Base-by-base conservation (phyloP, 2,329 filamentous ascomycete genomes). In the Massarina eburnea region DNA sequence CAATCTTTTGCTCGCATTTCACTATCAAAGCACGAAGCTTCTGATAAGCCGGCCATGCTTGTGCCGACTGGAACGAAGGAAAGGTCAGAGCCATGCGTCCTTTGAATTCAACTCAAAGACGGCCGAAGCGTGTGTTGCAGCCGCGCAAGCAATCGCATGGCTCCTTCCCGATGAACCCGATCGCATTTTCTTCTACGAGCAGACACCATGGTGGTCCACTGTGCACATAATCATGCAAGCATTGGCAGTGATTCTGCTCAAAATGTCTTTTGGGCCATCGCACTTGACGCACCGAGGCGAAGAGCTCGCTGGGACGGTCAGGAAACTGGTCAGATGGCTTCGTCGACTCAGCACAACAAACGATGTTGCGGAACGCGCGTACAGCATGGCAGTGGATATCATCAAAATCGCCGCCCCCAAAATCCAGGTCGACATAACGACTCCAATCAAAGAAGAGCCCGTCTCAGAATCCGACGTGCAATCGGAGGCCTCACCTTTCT, bases 171-270 rank as follows among this genome's bases (percentile, higher is more conserved):
- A 62, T 8, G 36, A 57, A 15, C 48, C 58, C 0, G 55, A 64
- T 43, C 24, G 12, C 2, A 41, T 29, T 10, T 24, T n/a, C 1
- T 56, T 48, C 48, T 61, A 59, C 20, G 17, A 39, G 4, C 42
- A 49, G 12, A 54, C 54, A 10, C 71, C 71, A 4, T 74, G 71
- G 72, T 74, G 70, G 70, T 66, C 52, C 34, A 48, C 67, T 12
- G 52, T 73, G 14, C 61, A 64, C 37, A 57, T 51, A n/a, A 39
- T 74, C 7, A 69, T 73, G 59, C 71, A 73, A 51, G 66, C 70
- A 2, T 54, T 65, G 2, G 60, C 65, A 1, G 57, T 73, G 10
- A 50, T 73, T 10, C 58, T 73, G 38, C 56, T 69, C 9, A 71
- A 72, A 46, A 43, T 72, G 18, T 64, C 64, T 1, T 61, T 63